phyloP scores from a whole-genome alignment of 495 filamentous ascomycete genomes.

The Glarea lozoyensis region DNA sequence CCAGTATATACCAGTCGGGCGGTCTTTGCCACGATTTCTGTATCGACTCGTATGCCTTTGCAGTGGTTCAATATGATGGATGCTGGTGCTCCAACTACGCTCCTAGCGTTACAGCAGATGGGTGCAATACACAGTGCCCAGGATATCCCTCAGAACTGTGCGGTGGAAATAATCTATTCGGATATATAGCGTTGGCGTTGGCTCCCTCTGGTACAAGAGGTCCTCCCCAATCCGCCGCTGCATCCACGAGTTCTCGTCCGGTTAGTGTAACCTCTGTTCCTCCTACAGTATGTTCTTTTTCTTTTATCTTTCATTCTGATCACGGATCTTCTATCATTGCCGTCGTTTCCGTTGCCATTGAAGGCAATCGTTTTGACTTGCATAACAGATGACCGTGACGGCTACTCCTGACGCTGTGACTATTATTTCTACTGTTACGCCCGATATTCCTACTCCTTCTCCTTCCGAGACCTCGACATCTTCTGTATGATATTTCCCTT shows the following conservation, averaged over 20 bases:
- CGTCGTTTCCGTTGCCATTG: constrained; percentile 6
- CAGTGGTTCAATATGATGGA: constrained; percentile 48
- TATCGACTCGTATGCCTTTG: constrained; percentile 52
- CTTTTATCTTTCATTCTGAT: neutral
- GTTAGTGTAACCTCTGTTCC: neutral
- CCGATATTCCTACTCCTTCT: neutral
- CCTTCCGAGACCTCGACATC: constrained; percentile 15
- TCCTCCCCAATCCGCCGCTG: constrained; percentile 8
- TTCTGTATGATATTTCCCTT: constrained; percentile 16
- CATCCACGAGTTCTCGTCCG: constrained; percentile 13
- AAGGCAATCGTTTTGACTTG: constrained; percentile 22
- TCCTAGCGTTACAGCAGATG: constrained; percentile 35
- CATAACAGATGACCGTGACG: constrained; percentile 24
- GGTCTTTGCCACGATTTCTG: constrained; percentile 53
- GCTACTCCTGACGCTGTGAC: constrained; percentile 17
- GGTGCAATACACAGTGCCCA: constrained; percentile 54
- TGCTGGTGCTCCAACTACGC: constrained; percentile 75
- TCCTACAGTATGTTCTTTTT: neutral
- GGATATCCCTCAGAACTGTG: constrained; percentile 59
- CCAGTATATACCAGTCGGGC: constrained; percentile 53
- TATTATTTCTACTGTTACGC: constrained; percentile 4
- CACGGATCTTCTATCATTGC: neutral
- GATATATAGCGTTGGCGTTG: constrained; percentile 43
- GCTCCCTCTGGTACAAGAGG: constrained; percentile 40
- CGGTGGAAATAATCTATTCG: constrained; percentile 52